Evolutionary conservation across 208 protist species (phyloP).

Genomic region (Endotrypanum monterogeii): DNA sequence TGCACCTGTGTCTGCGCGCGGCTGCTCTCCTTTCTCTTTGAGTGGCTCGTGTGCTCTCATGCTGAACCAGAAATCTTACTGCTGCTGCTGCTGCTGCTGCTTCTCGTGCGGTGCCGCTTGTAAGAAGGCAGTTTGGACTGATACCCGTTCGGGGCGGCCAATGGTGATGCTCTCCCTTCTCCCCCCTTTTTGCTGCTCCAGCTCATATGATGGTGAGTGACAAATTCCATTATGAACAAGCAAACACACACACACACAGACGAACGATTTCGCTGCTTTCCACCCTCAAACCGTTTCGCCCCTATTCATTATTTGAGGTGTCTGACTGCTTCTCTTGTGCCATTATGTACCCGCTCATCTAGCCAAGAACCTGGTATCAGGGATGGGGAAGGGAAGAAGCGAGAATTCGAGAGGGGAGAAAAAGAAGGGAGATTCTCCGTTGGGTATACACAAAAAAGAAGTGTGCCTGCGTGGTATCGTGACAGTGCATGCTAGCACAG

Average conservation of each 20-base stretch:
- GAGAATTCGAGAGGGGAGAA: too few species aligned
- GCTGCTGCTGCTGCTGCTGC: neutral
- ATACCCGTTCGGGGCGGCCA: too few species aligned
- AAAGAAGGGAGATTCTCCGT: too few species aligned
- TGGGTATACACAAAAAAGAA: too few species aligned
- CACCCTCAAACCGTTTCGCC: neutral
- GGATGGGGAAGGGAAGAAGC: too few species aligned
- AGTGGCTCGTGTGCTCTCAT: neutral
- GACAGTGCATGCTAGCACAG: neutral
- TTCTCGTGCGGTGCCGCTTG: neutral
- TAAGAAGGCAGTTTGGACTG: too few species aligned
- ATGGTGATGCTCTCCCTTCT: neutral
- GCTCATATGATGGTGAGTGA: too few species aligned
- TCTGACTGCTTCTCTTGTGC: too few species aligned
- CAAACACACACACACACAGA: neutral
- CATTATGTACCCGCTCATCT: too few species aligned
- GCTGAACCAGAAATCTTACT: neutral
- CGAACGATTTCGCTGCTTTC: neutral
- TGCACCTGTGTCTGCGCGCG: neutral
- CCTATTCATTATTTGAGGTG: too few species aligned
- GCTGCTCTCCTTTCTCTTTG: neutral
- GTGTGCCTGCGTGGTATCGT: too few species aligned
- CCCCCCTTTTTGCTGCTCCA: neutral
- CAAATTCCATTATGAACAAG: neutral
- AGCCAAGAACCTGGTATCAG: too few species aligned